phyloP scores from a whole-genome alignment of 257 asterid genomes.

The Solanum gandarillasii region DNA sequence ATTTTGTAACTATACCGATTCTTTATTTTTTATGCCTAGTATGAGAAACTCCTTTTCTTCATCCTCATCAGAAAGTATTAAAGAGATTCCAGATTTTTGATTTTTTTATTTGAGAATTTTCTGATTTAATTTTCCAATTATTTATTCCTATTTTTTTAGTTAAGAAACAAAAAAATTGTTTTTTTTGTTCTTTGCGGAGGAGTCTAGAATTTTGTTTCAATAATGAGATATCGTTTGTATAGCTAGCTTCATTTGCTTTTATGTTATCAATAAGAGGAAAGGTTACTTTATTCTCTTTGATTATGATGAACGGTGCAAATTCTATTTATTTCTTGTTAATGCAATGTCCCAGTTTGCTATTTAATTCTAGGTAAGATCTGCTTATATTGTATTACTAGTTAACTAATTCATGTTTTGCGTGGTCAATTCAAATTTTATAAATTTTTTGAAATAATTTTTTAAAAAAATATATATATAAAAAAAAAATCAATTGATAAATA shows the following conservation, averaged over 20 bases:
- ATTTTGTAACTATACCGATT: constrained; percentile 1
- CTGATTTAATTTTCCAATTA: not conserved
- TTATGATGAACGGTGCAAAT: not conserved
- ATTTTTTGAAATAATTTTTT: too few relatives aligned
- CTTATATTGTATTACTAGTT: too few relatives aligned
- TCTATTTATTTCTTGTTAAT: not conserved
- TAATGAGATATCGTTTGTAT: not conserved
- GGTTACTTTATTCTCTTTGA: not conserved
- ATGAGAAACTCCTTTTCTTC: constrained; percentile 16
- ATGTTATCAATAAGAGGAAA: not conserved
- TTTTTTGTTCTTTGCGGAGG: not conserved
- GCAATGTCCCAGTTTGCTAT: not conserved
- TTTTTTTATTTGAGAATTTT: not conserved
- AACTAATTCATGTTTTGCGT: too few relatives aligned
- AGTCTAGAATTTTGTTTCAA: not conserved
- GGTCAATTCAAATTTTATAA: too few relatives aligned
- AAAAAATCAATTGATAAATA: too few relatives aligned
- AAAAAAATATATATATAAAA: too few relatives aligned
- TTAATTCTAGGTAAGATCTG: not conserved
- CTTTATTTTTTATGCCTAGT: constrained; percentile 11
- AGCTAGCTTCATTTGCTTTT: not conserved
- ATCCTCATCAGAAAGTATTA: constrained; percentile 14
- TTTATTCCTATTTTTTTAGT: not conserved
- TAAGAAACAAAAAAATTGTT: not conserved
- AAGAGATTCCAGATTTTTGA: constrained; percentile 18